These are phyloP conservation scores for Pseudopithomyces maydicus DNA, from an alignment of 2,329 filamentous ascomycete genomes.

Conservation along the genomic window DNA sequence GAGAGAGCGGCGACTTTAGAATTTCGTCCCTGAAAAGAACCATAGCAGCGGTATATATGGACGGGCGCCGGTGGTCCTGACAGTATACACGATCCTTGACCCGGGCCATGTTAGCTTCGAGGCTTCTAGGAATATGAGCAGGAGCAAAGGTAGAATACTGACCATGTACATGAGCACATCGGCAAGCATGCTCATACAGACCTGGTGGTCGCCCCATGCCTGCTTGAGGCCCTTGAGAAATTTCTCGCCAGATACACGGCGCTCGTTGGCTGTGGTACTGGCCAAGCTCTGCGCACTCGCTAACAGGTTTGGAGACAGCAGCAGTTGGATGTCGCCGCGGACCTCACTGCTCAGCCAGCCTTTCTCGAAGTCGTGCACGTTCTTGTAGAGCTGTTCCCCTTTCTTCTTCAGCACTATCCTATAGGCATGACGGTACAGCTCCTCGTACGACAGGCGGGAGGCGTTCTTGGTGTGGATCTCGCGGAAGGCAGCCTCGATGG, in stretches of 20 bases:
- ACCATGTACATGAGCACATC: conserved; percentile 97
- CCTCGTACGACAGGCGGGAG: conserved; percentile 88
- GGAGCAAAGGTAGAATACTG: conserved; percentile 25
- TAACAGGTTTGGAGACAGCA: conserved; percentile 74
- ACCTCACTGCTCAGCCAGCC: conserved; percentile 79
- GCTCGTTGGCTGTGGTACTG: conserved; percentile 73
- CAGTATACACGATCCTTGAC: conserved; percentile 77
- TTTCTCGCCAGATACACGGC: conserved; percentile 77
- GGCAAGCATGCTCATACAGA: conserved; percentile 94
- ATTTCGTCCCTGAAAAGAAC: conserved; percentile 87
- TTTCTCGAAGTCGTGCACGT: conserved; percentile 80
- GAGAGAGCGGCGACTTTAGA: conserved; percentile 62
- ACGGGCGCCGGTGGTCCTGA: conserved; percentile 71
- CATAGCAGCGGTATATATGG: conserved; percentile 85
- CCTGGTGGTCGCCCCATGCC: conserved; percentile 87
- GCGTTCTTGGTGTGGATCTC: conserved; percentile 95
- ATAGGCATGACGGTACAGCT: conserved; percentile 92
- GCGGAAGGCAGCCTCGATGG: conserved; percentile 74
- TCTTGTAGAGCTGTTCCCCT: conserved; percentile 78
- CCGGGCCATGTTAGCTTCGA: conserved; percentile 22
- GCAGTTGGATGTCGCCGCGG: conserved; percentile 68
- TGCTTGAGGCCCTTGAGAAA: conserved; percentile 78
- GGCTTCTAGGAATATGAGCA: background rate
- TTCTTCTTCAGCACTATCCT: conserved; percentile 91
- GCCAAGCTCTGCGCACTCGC: conserved; percentile 55